Base-by-base conservation (phyloP, 192 early-diverging fungal genomes). In the Coemansia sp. region DNA sequence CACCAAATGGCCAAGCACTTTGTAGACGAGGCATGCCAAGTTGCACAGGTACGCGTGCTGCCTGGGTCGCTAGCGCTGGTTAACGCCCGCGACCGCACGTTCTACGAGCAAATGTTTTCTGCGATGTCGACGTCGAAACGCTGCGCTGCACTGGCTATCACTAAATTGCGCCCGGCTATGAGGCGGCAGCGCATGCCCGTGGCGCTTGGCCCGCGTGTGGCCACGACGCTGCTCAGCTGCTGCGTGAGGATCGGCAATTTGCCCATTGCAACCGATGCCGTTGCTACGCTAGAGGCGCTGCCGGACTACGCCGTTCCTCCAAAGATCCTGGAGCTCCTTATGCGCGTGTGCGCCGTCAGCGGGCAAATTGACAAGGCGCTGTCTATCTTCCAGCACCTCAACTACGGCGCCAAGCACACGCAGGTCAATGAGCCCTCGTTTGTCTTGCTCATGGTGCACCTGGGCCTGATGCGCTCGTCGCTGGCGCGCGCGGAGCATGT, bases 291-390 rank as follows among this genome's bases (percentile, higher is more conserved):
- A 27, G 25, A 58, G n/a, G 4, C 14, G 54, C 29, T 59, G 11
- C 20, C 32, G 1, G 14, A 24, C 24, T 19, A 57, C 4, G 22
- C 12, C 15, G 22, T 47, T 9, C 32, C 73, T 12, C 43, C 73
- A 0, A 57, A 67, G n/a, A 38, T 76, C 8, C 42, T 47, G 20
- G 79, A 82, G 79, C 71, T 82, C 9, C 47, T 56, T 22, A 69
- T 82, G 79, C 79, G 79, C 37, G 71, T 64, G 24, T 64, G 56
- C 36, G 25, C 73, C 12, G 56, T 41, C 8, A 19, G 45, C 37
- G 74, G 74, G 7, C 63, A 60, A 6, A 25, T 49, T 10, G 2
- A 32, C 19, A 27, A 41, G 37, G 79, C 67, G 7, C 59, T 76
- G 64, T 15, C 37, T 1, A 6, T 70, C 1, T 73, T 76, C 41